Conservation (phyloP, 2,329 filamentous ascomycete genomes). For the Penicillium sp. region DNA sequence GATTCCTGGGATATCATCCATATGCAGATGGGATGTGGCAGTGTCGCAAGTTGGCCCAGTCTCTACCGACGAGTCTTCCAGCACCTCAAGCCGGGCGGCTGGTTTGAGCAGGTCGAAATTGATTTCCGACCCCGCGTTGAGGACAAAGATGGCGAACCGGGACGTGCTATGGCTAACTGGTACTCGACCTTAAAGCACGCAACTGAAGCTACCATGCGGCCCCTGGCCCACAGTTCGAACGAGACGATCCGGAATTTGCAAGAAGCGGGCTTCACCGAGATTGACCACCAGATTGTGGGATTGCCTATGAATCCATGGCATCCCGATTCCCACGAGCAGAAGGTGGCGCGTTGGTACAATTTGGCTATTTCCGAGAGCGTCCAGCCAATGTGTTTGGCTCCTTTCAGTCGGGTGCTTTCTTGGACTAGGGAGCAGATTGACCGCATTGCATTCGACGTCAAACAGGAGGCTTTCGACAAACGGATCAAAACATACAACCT, state of each 20-base stretch:
- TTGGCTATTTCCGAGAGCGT: slow-evolving; percentile 64
- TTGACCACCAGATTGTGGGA: slow-evolving; percentile 60
- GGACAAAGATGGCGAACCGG: slow-evolving; percentile 22
- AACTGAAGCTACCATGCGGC: slow-evolving; percentile 56
- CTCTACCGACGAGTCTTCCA: slow-evolving; percentile 63
- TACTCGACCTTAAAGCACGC: slow-evolving; percentile 58
- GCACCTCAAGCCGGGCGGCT: slow-evolving; percentile 67
- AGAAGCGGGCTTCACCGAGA: slow-evolving; percentile 67
- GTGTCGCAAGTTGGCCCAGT: slow-evolving; percentile 64
- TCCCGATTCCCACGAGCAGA: slow-evolving; percentile 53
- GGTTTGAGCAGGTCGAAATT: slow-evolving; percentile 83
- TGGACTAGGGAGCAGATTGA: slow-evolving; percentile 57
- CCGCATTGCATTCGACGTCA: slow-evolving; percentile 54
- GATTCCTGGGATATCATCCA: slow-evolving; percentile 75
- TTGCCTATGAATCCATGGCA: slow-evolving; percentile 70
- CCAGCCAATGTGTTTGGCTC: slow-evolving; percentile 62
- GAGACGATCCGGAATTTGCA: slow-evolving; percentile 54
- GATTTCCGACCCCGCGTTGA: slow-evolving; percentile 70
- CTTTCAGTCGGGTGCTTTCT: slow-evolving; percentile 57
- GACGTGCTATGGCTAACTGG: slow-evolving; percentile 58
- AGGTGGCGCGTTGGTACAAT: slow-evolving; percentile 76
- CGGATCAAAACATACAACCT: slow-evolving; percentile 62
- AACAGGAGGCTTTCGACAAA: slow-evolving; percentile 59
- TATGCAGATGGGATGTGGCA: slow-evolving; percentile 68
- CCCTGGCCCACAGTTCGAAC: slow-evolving; percentile 55